phyloP scores from a whole-genome alignment of 1,139 yeast species.

The Eremothecium cymbalariae region DNA sequence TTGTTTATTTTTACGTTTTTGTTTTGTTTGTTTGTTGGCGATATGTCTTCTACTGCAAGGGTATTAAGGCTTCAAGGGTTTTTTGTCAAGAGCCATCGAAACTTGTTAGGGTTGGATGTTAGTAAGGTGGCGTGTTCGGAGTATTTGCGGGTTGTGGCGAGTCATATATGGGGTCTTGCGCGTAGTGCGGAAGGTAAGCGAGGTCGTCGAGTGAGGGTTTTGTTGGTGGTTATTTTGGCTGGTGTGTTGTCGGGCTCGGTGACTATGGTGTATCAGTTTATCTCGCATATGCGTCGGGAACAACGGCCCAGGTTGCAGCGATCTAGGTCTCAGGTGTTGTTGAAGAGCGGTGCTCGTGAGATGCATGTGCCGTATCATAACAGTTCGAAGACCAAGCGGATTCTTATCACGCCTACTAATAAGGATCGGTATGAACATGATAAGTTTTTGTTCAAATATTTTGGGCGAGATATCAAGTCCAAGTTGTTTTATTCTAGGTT shows the following conservation, averaged over 20 bases:
- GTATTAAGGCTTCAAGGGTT: conserved; percentile 8
- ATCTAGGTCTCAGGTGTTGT: conserved; percentile 25
- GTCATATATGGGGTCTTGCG: conserved; percentile 19
- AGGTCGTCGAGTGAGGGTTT: conserved; percentile 21
- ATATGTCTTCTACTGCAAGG: too few relatives aligned
- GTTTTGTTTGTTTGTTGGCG: too few relatives aligned
- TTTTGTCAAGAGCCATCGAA: conserved; percentile 8
- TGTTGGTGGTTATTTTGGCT: conserved; percentile 11
- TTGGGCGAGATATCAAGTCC: conserved; percentile 28
- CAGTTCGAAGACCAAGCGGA: conserved; percentile 28
- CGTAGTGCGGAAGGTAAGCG: conserved; percentile 18
- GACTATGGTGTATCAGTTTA: conserved; percentile 11
- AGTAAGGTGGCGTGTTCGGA: conserved; percentile 13
- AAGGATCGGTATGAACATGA: conserved; percentile 36
- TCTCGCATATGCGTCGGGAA: conserved; percentile 8
- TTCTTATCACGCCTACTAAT: conserved; percentile 34
- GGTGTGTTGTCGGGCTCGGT: neutral
- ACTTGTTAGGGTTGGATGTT: conserved; percentile 17
- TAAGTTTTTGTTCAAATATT: conserved; percentile 34
- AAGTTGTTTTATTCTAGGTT: conserved; percentile 55
- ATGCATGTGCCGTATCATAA: conserved; percentile 41
- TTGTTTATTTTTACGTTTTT: too few relatives aligned
- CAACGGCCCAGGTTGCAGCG: conserved; percentile 16
- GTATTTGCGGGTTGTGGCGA: conserved; percentile 16
- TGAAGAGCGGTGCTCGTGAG: conserved; percentile 52